Percentiles rank a stretch among this genome's conserved stretches.
phyloP scores from a whole-genome alignment of 805 yeast species.

The Myxozyma kluyveri region DNA sequence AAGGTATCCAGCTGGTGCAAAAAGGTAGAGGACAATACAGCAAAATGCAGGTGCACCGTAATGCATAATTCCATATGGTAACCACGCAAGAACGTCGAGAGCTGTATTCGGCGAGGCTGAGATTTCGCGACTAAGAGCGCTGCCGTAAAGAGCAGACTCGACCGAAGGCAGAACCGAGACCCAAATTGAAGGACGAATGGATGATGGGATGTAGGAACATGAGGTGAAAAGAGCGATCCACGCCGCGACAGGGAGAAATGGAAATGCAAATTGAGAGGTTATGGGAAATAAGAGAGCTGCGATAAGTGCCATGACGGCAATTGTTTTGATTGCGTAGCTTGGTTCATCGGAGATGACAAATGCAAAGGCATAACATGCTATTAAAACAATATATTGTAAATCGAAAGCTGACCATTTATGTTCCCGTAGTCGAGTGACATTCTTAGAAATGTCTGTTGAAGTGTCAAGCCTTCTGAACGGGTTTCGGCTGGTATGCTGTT shows the following conservation, averaged over 20 bases:
- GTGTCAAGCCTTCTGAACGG: slow-evolving; percentile 15
- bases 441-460: slow-evolving; percentile 29
- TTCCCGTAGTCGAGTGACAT: slow-evolving; percentile 35
- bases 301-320: slow-evolving; percentile 52
- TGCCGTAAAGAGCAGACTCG: slow-evolving; percentile 90
- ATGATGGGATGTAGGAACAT: slow-evolving; percentile 58
- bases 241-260: slow-evolving; percentile 76
- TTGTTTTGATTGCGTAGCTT: slow-evolving; percentile 35
- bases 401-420: slow-evolving; percentile 45
- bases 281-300: slow-evolving; percentile 61
- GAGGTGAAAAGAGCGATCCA: slow-evolving; percentile 84
- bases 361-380: slow-evolving; percentile 51
- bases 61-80: slow-evolving; percentile 91
- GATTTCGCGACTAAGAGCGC: slow-evolving; percentile 72
- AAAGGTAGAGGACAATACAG: slow-evolving; percentile 71
- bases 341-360: slow-evolving; percentile 40
- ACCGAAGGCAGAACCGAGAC: slow-evolving; percentile 87
- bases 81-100: slow-evolving; percentile 86
- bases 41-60: slow-evolving; percentile 85
- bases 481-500: background rate
- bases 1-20: slow-evolving; percentile 86
- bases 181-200: slow-evolving; percentile 80
- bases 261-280: slow-evolving; percentile 77
- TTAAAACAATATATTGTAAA: slow-evolving; percentile 49
- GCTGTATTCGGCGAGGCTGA: slow-evolving; percentile 65